These are phyloP conservation scores for Chamaenerion angustifolium DNA, from an alignment of 345 rosid genomes.

Conservation along the genomic window DNA sequence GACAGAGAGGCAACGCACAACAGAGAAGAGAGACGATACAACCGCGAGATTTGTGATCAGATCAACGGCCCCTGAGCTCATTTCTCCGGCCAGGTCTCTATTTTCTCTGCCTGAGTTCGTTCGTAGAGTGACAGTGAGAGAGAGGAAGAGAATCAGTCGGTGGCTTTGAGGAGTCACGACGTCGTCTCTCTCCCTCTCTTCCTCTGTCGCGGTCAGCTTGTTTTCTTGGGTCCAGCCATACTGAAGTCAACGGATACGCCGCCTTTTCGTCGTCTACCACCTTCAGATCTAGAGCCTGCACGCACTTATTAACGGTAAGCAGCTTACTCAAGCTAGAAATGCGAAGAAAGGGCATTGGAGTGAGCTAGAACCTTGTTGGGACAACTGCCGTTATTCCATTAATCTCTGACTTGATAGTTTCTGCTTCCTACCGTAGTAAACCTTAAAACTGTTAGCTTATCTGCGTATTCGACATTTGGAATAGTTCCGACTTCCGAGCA, in stretches of 20 bases:
- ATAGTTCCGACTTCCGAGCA: no score
- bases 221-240: not conserved
- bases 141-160: not conserved
- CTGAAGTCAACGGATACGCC: constrained; percentile 4
- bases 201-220: not conserved
- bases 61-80: not conserved
- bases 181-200: not conserved
- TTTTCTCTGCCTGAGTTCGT: no score
- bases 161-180: not conserved
- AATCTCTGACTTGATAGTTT: not conserved
- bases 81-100: no score
- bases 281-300: constrained; percentile 2
- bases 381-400: not conserved
- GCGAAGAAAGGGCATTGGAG: no score
- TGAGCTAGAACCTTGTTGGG: no score
- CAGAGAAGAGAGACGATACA: not conserved
- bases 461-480: no score
- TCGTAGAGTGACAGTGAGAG: not conserved
- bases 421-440: no score
- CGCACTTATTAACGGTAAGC: constrained; percentile 1
- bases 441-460: no score
- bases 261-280: not conserved
- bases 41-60: constrained; percentile 1
- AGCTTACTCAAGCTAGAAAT: no score
- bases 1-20: not conserved